A percentile compares a stretch with the other conserved stretches of the same genome.
Conservation (phyloP, 179 eudicot species). For the Beta macrorhiza region DNA sequence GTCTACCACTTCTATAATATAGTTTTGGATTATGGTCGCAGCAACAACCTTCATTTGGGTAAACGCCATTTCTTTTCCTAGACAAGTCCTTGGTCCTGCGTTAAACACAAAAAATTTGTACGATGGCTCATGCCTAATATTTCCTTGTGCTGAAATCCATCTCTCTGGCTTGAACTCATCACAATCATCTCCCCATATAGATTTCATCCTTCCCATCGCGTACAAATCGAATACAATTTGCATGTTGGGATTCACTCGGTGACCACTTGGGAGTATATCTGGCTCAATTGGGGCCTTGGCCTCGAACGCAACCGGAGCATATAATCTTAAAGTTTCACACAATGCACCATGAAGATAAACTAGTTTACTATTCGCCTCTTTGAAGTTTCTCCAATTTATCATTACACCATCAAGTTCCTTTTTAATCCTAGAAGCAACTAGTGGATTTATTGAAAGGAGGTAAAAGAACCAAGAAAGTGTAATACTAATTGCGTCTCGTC, state of each 20-base stretch:
- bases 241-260: constrained; percentile 32
- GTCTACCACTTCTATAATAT: constrained; percentile 28
- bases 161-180: constrained; percentile 53
- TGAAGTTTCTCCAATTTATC: not conserved
- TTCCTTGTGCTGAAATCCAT: constrained; percentile 42
- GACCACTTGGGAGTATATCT: constrained; percentile 48
- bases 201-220: constrained; percentile 49
- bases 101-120: constrained; percentile 50
- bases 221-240: constrained; percentile 35
- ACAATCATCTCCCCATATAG: constrained; percentile 54
- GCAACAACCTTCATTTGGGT: constrained; percentile 42
- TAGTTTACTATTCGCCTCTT: constrained; percentile 23
- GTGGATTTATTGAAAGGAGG: constrained; percentile 18
- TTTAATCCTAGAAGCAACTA: constrained; percentile 8
- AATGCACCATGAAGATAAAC: constrained; percentile 48
- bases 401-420: constrained; percentile 5
- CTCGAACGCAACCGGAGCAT: constrained; percentile 45
- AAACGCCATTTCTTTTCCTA: constrained; percentile 43
- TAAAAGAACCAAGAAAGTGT: constrained; percentile 35
- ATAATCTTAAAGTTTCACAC: constrained; percentile 41
- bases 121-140: constrained; percentile 41
- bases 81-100: constrained; percentile 53
- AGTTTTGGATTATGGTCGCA: constrained; percentile 39
- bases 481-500: constrained; percentile 23
- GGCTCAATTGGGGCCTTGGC: constrained; percentile 29